These are phyloP conservation scores for Dictyostelium firmibasis DNA, from an alignment of 78 protist genomes.

Conservation along the genomic window DNA sequence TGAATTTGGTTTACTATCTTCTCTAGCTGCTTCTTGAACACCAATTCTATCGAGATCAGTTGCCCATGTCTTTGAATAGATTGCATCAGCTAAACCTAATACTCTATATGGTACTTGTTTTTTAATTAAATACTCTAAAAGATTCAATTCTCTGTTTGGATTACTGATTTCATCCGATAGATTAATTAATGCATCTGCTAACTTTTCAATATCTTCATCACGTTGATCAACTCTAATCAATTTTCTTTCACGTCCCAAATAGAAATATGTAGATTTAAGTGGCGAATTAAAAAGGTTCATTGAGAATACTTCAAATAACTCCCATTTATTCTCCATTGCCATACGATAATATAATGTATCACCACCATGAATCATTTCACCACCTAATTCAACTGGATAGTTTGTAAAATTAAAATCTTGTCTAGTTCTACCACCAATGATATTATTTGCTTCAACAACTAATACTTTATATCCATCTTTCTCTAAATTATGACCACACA, in stretches of 20 bases:
- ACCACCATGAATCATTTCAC: conserved; percentile 75
- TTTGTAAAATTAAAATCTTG: conserved; percentile 19
- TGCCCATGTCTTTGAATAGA: conserved; percentile 76
- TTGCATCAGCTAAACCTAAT: conserved; percentile 67
- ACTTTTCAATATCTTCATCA: conserved; percentile 24
- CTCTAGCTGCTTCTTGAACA: conserved; percentile 29
- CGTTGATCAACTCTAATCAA: conserved; percentile 20
- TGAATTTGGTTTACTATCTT: conserved; percentile 28
- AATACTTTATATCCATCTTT: conserved; percentile 32
- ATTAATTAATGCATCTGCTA: not conserved
- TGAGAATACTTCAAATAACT: conserved; percentile 24
- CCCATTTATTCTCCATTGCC: conserved; percentile 46
- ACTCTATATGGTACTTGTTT: conserved; percentile 26
- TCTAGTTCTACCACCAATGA: conserved; percentile 60
- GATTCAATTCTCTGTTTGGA: not conserved
- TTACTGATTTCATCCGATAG: not conserved
- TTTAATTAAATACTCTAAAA: conserved; percentile 21
- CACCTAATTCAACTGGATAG: conserved; percentile 66
- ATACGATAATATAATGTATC: conserved; percentile 36
- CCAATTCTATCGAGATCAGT: conserved; percentile 65
- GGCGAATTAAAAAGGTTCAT: not conserved
- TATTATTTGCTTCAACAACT: conserved; percentile 26
- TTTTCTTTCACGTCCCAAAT: conserved; percentile 53
- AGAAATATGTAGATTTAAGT: conserved; percentile 18
- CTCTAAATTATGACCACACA: not conserved